These are phyloP conservation scores for Penicillium sp. DNA, from an alignment of 2,329 filamentous ascomycete genomes.

Conservation along the genomic window DNA sequence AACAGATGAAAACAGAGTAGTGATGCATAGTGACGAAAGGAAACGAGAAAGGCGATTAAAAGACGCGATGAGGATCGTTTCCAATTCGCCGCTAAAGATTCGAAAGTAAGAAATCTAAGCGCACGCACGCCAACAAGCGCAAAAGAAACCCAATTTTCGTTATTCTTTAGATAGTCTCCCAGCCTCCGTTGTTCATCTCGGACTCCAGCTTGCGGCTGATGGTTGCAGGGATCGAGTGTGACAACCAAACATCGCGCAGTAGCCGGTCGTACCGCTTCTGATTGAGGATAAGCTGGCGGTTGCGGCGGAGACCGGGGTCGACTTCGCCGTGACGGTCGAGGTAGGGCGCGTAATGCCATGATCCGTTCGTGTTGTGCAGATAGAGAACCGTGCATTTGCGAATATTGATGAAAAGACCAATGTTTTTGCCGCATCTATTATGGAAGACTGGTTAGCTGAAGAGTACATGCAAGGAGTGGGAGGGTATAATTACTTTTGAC, in stretches of 20 bases:
- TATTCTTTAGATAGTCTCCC: slow-evolving; percentile 59
- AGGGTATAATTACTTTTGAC: slow-evolving; percentile 57
- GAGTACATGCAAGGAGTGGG: not conserved
- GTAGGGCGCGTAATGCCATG: slow-evolving; percentile 80
- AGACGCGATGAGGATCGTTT: not conserved
- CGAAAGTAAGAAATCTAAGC: slow-evolving; percentile 4
- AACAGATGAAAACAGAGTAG: not conserved
- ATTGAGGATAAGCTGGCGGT: slow-evolving; percentile 82
- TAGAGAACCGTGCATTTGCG: slow-evolving; percentile 90
- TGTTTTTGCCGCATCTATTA: slow-evolving; percentile 69
- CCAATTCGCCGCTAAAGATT: slow-evolving; percentile 1
- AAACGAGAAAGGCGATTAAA: not conserved
- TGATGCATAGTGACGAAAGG: not conserved
- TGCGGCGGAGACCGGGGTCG: slow-evolving; percentile 78
- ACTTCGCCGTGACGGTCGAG: slow-evolving; percentile 93
- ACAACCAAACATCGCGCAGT: slow-evolving; percentile 75
- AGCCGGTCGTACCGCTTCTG: slow-evolving; percentile 88
- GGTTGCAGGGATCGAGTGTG: slow-evolving; percentile 75
- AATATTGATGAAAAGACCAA: slow-evolving; percentile 93
- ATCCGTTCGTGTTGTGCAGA: slow-evolving; percentile 70
- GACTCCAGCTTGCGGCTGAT: slow-evolving; percentile 86
- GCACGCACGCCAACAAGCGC: not conserved
- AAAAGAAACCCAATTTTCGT: slow-evolving; percentile 3
- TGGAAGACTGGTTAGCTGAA: slow-evolving; percentile 12
- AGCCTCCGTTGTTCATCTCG: slow-evolving; percentile 93